Conservation (phyloP, 164 flowering plant genomes). For the Protea cynaroides region DNA sequence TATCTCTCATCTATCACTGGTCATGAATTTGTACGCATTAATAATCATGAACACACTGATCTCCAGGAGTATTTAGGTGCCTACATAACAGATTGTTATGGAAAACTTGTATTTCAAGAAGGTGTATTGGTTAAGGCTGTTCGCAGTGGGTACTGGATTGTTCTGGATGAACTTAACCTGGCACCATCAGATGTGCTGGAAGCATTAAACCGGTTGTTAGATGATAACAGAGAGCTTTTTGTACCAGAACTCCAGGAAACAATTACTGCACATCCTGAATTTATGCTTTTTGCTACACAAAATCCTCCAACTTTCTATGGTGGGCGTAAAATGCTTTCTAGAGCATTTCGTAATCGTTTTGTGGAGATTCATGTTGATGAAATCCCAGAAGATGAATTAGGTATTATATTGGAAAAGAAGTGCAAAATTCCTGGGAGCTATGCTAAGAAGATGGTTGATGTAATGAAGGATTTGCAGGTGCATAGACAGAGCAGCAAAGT, state of each 20-base stretch:
- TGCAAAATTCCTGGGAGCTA: constrained; percentile 59
- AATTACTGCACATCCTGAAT: constrained; percentile 73
- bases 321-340: constrained; percentile 94
- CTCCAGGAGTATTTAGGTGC: constrained; percentile 93
- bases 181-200: constrained; percentile 98
- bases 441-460: constrained; percentile 81
- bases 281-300: constrained; percentile 99
- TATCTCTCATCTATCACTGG: constrained; percentile 85
- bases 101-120: constrained; percentile 86
- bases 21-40: constrained; percentile 84
- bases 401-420: constrained; percentile 50
- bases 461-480: constrained; percentile 93
- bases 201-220: constrained; percentile 85
- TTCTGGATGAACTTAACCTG: constrained; percentile 92
- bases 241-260: constrained; percentile 80
- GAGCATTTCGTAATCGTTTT: constrained; percentile 97
- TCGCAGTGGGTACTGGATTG: constrained; percentile 86
- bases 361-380: constrained; percentile 97
- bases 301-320: constrained; percentile 92
- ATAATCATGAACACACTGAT: constrained; percentile 97
- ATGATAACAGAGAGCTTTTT: constrained; percentile 94
- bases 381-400: constrained; percentile 79
- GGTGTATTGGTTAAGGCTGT: constrained; percentile 91
- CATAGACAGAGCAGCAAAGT: constrained; percentile 81
- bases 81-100: constrained; percentile 68